Conservation (phyloP, 2,329 filamentous ascomycete species). For the Fusarium torreyae region DNA sequence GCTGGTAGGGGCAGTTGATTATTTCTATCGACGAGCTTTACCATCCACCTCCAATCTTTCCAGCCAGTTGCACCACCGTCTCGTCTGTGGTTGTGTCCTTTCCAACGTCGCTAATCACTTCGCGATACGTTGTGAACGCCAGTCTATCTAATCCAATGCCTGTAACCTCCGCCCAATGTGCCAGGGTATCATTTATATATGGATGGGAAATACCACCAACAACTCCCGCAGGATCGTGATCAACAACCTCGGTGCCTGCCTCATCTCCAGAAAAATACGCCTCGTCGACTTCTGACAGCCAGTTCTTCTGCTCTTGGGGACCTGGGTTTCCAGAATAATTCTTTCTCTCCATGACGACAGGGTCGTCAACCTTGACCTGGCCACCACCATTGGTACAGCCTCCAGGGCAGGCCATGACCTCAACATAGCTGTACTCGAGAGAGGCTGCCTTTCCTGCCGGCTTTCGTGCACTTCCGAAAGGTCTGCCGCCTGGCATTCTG, state of each 20-base stretch:
- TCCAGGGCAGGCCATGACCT: conserved; percentile 99
- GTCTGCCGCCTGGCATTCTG: conserved; percentile 82
- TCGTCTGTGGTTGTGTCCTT: conserved; percentile 80
- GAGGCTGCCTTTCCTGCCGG: conserved; percentile 64
- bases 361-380: conserved; percentile 92
- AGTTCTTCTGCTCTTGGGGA: conserved; percentile 86
- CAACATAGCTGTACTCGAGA: conserved; percentile 89
- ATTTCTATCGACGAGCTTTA: conserved; percentile 60
- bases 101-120: conserved; percentile 95
- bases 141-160: conserved; percentile 80
- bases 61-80: conserved; percentile 87
- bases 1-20: conserved; percentile 63
- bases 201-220: conserved; percentile 77
- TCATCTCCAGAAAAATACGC: conserved; percentile 88
- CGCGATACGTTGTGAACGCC: conserved; percentile 88
- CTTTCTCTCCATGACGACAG: conserved; percentile 68
- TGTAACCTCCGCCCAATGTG: conserved; percentile 82
- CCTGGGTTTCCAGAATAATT: conserved; percentile 71
- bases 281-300: conserved; percentile 86
- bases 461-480: conserved; percentile 69
- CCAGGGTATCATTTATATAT: conserved; percentile 77
- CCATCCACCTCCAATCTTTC: conserved; percentile 95
- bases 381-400: conserved; percentile 98
- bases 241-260: conserved; percentile 54
- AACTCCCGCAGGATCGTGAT: conserved; percentile 56